These are phyloP conservation scores for Periconia digitata DNA, from an alignment of 2,329 filamentous ascomycete genomes.

Conservation along the genomic window DNA sequence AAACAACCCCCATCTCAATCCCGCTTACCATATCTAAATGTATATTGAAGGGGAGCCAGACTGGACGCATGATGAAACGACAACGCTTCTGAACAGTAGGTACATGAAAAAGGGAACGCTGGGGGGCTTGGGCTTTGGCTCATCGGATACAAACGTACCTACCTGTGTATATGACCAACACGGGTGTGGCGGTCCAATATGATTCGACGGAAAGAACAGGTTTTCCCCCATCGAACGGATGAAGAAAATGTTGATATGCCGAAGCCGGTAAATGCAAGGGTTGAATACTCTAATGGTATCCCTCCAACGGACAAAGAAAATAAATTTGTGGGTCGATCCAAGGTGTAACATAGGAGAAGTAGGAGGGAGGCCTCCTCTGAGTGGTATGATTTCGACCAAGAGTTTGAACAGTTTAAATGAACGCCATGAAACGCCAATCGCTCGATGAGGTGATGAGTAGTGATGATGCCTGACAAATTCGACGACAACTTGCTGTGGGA, in stretches of 20 bases:
- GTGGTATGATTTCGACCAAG: conserved; percentile 2
- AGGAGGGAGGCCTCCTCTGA: background rate
- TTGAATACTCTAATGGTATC: conserved; percentile 5
- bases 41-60: background rate
- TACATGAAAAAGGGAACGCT: conserved; percentile 7
- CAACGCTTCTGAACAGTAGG: conserved; percentile 1
- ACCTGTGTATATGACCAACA: too few species aligned
- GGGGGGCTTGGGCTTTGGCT: background rate
- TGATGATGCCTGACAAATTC: background rate
- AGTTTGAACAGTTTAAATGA: background rate
- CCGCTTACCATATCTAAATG: background rate
- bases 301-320: conserved; percentile 6
- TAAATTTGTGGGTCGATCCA: background rate
- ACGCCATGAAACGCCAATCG: conserved; percentile 29
- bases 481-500: background rate
- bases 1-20: background rate
- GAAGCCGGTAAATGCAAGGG: conserved; percentile 16
- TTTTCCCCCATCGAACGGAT: background rate
- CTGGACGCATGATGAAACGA: background rate
- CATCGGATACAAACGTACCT: background rate
- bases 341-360: conserved; percentile 1
- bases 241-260: conserved; percentile 10
- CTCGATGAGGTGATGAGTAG: conserved; percentile 18
- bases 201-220: background rate
- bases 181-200: too few species aligned